Conservation (phyloP, 345 rosid genomes). For the Dipteronia dyeriana region DNA sequence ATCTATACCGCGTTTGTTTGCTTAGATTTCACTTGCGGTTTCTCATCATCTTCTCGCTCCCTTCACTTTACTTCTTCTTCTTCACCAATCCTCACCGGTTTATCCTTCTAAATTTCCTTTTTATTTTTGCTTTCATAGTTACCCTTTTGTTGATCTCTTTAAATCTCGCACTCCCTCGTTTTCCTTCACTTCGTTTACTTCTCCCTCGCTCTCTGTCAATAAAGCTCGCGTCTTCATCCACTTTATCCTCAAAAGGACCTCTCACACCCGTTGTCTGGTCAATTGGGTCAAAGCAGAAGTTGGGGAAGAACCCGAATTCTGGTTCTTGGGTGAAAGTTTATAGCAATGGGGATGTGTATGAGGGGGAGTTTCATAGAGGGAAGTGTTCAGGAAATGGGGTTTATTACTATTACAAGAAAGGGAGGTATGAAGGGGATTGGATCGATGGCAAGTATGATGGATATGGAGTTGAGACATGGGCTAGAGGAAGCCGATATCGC, state of each 20-base stretch:
- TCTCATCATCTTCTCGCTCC: conserved; percentile 51
- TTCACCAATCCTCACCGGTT: conserved; percentile 36
- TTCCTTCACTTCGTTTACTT: conserved; percentile 56
- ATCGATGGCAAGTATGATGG: conserved; percentile 83
- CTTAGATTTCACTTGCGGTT: conserved; percentile 56
- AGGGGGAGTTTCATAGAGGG: conserved; percentile 80
- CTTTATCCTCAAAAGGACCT: conserved; percentile 34
- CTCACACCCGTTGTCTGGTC: conserved; percentile 74
- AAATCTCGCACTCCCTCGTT: conserved; percentile 59
- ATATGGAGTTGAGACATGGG: conserved; percentile 86
- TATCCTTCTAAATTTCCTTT: conserved; percentile 36
- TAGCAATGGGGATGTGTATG: conserved; percentile 78
- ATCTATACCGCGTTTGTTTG: conserved; percentile 54
- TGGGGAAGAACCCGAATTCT: conserved; percentile 48
- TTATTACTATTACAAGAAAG: conserved; percentile 66
- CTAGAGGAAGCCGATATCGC: conserved; percentile 78
- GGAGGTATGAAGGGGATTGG: conserved; percentile 90
- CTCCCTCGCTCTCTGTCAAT: conserved; percentile 60
- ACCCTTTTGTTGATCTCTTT: conserved; percentile 47
- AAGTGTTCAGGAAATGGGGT: conserved; percentile 86
- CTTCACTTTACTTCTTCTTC: conserved; percentile 47
- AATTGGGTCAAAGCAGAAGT: conserved; percentile 69
- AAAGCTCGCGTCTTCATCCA: conserved; percentile 38
- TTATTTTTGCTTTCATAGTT: conserved; percentile 38
- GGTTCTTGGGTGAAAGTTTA: conserved; percentile 74